A percentile compares a stretch with the other conserved stretches of the same genome.
phyloP scores from a whole-genome alignment of 495 filamentous ascomycete species.

The Neurospora sp. region DNA sequence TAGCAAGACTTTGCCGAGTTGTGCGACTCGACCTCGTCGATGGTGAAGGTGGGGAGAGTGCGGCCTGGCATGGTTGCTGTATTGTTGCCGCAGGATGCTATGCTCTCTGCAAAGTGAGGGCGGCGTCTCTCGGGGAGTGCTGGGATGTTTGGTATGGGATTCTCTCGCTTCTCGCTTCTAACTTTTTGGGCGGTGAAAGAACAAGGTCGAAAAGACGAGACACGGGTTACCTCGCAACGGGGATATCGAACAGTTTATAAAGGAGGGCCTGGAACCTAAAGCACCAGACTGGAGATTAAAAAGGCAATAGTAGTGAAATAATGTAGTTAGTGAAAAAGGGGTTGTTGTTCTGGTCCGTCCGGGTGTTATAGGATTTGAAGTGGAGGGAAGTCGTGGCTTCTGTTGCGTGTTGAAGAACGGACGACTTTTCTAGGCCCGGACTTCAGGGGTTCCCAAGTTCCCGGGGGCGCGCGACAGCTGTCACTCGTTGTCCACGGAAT shows the following conservation, averaged over 20 bases:
- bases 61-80: constrained; percentile 34
- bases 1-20: constrained; percentile 81
- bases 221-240: background rate
- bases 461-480: background rate
- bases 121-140: background rate
- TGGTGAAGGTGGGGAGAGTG: constrained; percentile 68
- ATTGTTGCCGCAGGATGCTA: background rate
- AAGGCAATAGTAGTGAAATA: background rate
- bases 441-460: background rate
- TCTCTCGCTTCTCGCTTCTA: background rate
- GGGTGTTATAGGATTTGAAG: background rate
- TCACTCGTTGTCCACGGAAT: background rate
- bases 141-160: background rate
- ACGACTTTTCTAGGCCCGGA: background rate
- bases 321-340: background rate
- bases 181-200: background rate
- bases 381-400: background rate
- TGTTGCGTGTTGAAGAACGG: background rate
- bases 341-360: background rate
- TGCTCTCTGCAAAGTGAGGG: background rate
- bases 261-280: background rate
- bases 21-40: constrained; percentile 69
- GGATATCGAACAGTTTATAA: background rate
- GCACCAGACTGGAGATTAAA: background rate
- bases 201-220: background rate